phyloP scores from a whole-genome alignment of 1,284 basidiomycete genomes.

The Ustilago sp. region DNA sequence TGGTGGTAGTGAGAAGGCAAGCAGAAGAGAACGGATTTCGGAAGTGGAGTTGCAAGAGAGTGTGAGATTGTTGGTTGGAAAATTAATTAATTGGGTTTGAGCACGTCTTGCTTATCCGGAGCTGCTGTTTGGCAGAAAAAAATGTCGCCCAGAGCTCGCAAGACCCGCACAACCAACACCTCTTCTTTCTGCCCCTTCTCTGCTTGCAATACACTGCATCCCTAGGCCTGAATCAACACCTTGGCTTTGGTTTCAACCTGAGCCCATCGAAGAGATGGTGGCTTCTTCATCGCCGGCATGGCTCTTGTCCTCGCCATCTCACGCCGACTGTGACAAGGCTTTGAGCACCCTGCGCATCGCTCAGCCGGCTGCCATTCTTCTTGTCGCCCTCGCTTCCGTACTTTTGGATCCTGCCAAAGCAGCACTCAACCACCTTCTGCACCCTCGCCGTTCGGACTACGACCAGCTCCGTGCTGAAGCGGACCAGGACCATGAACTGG shows the following conservation, averaged over 20 bases:
- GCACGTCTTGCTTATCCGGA: background rate
- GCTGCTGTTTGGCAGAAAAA: background rate
- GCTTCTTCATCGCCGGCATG: slow-evolving; percentile 3
- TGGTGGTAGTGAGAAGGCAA: background rate
- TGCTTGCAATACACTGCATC: background rate
- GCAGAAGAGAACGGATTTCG: background rate
- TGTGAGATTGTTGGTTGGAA: background rate
- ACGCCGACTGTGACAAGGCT: slow-evolving; percentile 29
- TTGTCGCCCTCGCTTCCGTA: slow-evolving; percentile 44
- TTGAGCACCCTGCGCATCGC: slow-evolving; percentile 45
- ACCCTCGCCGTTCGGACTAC: slow-evolving; percentile 36
- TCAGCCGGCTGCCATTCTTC: slow-evolving; percentile 47
- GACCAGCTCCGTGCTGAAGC: slow-evolving; percentile 37
- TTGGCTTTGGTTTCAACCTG: too few species aligned
- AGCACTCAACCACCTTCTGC: slow-evolving; percentile 18
- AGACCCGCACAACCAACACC: background rate
- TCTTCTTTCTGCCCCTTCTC: background rate
- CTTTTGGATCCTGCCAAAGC: slow-evolving; percentile 35
- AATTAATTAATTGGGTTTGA: too few species aligned
- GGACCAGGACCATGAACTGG: slow-evolving; percentile 15
- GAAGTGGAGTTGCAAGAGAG: background rate
- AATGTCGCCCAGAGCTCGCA: background rate
- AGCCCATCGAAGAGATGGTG: background rate
- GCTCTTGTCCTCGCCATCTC: slow-evolving; percentile 21
- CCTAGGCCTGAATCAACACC: too few species aligned